Conservation (phyloP, 805 yeast genomes). For the Ogataea nakhonphanomensis region DNA sequence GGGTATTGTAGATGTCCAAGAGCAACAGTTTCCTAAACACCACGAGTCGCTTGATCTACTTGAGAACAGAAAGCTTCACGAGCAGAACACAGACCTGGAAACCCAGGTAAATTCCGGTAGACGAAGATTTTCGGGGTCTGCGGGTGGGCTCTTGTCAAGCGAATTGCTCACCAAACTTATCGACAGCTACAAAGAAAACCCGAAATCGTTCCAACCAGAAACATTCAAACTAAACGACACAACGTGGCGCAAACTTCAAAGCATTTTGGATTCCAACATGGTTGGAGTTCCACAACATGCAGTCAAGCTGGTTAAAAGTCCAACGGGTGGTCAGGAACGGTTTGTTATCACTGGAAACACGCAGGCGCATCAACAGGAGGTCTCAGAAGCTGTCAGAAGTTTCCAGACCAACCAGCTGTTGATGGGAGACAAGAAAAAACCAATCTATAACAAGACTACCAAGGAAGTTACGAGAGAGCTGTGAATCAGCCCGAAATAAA, state of each 20-base stretch:
- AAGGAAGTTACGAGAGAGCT: background rate
- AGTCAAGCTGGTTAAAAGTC: slow-evolving; percentile 14
- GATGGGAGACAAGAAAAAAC: background rate
- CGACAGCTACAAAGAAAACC: slow-evolving; percentile 17
- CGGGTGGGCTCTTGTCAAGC: slow-evolving; percentile 7
- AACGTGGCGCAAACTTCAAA: slow-evolving; percentile 14
- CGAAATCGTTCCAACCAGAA: slow-evolving; percentile 4
- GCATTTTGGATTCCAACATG: slow-evolving; percentile 16
- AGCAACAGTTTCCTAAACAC: slow-evolving; percentile 10
- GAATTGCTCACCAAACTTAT: slow-evolving; percentile 20
- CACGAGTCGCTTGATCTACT: slow-evolving; percentile 25
- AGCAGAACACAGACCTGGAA: slow-evolving; percentile 17
- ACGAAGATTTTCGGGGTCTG: slow-evolving; percentile 6
- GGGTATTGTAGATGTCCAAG: slow-evolving; percentile 24
- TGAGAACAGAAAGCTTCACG: slow-evolving; percentile 22
- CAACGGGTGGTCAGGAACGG: slow-evolving; percentile 13
- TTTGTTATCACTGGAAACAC: slow-evolving; percentile 25
- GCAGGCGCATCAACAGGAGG: slow-evolving; percentile 15
- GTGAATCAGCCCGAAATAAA: background rate
- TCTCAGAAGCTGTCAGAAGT: slow-evolving; percentile 3
- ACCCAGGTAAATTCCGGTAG: slow-evolving; percentile 6
- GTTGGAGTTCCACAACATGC: slow-evolving; percentile 25
- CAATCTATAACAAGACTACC: background rate
- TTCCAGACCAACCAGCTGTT: background rate
- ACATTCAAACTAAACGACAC: slow-evolving; percentile 12